Evolutionary conservation across 352 stramenopile genomes (phyloP).

Genomic region (Globisporangium alternatum): DNA sequence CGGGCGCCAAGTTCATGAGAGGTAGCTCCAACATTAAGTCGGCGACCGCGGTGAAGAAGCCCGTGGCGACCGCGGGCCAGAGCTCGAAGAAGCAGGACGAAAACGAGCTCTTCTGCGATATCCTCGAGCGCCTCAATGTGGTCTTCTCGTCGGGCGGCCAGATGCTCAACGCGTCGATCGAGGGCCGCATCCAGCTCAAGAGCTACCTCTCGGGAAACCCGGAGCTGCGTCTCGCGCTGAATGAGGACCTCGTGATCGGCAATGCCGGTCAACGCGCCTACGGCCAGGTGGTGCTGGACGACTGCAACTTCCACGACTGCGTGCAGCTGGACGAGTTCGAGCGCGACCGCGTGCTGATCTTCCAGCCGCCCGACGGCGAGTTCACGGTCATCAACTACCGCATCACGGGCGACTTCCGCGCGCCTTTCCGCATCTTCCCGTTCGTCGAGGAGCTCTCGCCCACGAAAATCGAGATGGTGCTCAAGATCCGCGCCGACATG

Average conservation of each 20-base stretch:
- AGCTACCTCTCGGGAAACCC: conserved; percentile 98
- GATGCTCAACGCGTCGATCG: conserved; percentile 97
- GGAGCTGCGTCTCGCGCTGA: conserved; percentile 94
- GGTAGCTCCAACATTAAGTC: conserved; percentile 77
- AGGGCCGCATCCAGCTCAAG: conserved; percentile 98
- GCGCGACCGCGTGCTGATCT: conserved; percentile 81
- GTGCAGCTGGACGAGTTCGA: conserved; percentile 97
- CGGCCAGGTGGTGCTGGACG: conserved; percentile 93
- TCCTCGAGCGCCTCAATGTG: conserved; percentile 97
- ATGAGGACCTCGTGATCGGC: conserved; percentile 97
- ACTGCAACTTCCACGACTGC: conserved; percentile 99
- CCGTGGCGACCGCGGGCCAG: conserved; percentile 67
- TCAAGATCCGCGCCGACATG: conserved; percentile 93
- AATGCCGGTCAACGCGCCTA: conserved; percentile 80
- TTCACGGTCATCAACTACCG: conserved; percentile 97
- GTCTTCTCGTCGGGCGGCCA: conserved; percentile 96
- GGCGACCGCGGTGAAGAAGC: conserved; percentile 88
- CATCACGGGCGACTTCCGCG: conserved; percentile 96
- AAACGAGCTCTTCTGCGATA: conserved; percentile 99
- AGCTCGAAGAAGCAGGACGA: conserved; percentile 85
- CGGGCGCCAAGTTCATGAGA: conserved; percentile 86
- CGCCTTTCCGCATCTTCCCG: conserved; percentile 97
- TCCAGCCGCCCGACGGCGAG: conserved; percentile 79
- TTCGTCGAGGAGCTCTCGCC: conserved; percentile 95
- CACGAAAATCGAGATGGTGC: conserved; percentile 93